These are phyloP conservation scores for Yueomyces sinensis DNA, from an alignment of 805 yeast genomes.

Conservation along the genomic window DNA sequence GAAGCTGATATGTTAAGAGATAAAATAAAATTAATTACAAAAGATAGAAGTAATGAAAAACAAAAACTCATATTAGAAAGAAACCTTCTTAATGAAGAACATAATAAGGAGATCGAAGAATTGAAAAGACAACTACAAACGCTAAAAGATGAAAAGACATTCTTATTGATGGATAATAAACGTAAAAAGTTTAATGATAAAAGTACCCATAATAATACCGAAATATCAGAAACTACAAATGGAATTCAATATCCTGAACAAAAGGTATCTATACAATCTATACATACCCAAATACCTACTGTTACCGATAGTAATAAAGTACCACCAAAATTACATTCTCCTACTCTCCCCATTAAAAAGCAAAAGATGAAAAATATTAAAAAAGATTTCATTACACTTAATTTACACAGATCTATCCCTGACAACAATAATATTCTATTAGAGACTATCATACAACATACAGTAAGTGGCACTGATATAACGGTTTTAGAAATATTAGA, in stretches of 20 bases:
- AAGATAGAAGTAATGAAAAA: conserved; percentile 28
- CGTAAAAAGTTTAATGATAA: conserved; percentile 5
- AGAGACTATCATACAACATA: conserved; percentile 14
- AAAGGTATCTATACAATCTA: not conserved
- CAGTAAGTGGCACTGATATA: conserved; percentile 13
- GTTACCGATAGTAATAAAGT: not conserved
- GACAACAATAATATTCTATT: conserved; percentile 17
- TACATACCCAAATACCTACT: not conserved
- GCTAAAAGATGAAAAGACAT: conserved; percentile 42
- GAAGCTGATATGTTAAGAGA: conserved; percentile 69
- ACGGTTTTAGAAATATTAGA: conserved; percentile 18
- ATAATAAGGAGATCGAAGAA: conserved; percentile 24
- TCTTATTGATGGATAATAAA: conserved; percentile 36
- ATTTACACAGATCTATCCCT: conserved; percentile 9
- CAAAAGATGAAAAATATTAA: not conserved
- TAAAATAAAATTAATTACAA: conserved; percentile 38
- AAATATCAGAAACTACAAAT: not conserved
- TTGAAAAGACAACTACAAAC: conserved; percentile 30
- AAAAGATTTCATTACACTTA: conserved; percentile 4
- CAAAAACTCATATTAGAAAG: conserved; percentile 16
- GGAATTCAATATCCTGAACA: not conserved
- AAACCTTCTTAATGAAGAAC: conserved; percentile 11
- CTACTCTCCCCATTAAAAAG: no score
- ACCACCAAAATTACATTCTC: no score
- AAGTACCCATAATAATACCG: not conserved